A percentile compares a stretch with the other conserved stretches of the same genome.
Evolutionary conservation across 306 rosid species (phyloP).

Genomic region (Sophora flavescens): DNA sequence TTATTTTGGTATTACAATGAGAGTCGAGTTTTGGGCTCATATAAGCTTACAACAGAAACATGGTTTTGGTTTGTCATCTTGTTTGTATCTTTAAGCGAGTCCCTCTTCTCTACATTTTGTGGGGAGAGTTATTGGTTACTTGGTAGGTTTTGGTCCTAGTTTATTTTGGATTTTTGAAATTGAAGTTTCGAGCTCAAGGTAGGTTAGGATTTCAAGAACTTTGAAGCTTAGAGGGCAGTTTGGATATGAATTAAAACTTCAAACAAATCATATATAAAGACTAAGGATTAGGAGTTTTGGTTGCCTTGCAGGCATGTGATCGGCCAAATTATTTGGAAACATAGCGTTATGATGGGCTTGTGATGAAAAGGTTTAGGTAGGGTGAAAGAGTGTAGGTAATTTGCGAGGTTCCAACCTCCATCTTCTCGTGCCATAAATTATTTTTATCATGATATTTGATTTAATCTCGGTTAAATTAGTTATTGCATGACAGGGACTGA

Average conservation of each 20-base stretch:
- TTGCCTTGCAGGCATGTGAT: neutral
- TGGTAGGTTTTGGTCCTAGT: neutral
- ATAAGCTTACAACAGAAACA: neutral
- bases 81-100: neutral
- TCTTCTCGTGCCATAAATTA: neutral
- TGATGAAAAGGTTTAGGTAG: neutral
- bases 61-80: neutral
- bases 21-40: neutral
- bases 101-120: neutral
- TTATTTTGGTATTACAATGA: no score
- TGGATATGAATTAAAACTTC: neutral
- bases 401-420: neutral
- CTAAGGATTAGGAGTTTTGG: neutral
- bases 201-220: neutral
- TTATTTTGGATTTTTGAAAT: neutral
- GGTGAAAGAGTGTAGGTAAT: neutral
- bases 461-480: neutral
- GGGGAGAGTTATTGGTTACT: neutral
- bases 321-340: neutral
- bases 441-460: no score
- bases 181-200: neutral
- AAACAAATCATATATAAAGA: neutral
- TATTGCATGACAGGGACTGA: slow-evolving; percentile 2
- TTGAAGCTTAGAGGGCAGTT: neutral
- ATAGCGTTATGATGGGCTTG: neutral